Evolutionary conservation across 345 rosid species (phyloP), one percentile per base, ranked within the genome.

Genomic region (Garcia nutans): DNA sequence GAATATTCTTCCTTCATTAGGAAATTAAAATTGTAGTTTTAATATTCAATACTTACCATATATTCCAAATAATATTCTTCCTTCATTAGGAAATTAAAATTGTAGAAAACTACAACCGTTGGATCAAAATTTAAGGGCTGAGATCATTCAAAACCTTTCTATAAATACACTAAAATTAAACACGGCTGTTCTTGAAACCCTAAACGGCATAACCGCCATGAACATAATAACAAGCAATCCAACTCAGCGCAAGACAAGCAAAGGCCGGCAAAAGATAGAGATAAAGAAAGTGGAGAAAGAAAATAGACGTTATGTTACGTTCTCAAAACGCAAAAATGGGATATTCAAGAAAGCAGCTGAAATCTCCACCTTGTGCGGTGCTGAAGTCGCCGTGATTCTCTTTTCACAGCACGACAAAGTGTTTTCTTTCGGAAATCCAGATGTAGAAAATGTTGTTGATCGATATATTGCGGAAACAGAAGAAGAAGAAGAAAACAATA

Each of bases 221-320:
- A 59, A 69, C 5, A 0, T 10, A 50, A 2, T 58, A 47, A 68
- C 22, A 10, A 15, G 1, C 20, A 64, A 50, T 22, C 71, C 5
- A 24, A 52, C 8, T 17, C 52, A 22, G 16, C 54, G 63, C 37
- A 52, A 9, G 23, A 63, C 63, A 2, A 74, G 41, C 71, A 74
- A 16, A 74, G 82, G 82, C 8, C 73, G 82, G 5, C 82, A 55
- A 11, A 79, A 79, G 73, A 79, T 79, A 11, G 71, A 68, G 47
- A 74, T 74, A 3, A 69, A 79, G 71, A 69, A 69, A 19, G 61
- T 79, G 1, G 74, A 79, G 23, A 61, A 54, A 33, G 57, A 68
- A 59, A 74, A 52, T 74, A 69, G 45, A 15, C 74, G 37, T 3
- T 61, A 68, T 19, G 78, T 79, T 42, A 74, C 78, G 6, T 79